Base-by-base conservation (phyloP, 2,329 filamentous ascomycete genomes). In the Epichloe amarillans region DNA sequence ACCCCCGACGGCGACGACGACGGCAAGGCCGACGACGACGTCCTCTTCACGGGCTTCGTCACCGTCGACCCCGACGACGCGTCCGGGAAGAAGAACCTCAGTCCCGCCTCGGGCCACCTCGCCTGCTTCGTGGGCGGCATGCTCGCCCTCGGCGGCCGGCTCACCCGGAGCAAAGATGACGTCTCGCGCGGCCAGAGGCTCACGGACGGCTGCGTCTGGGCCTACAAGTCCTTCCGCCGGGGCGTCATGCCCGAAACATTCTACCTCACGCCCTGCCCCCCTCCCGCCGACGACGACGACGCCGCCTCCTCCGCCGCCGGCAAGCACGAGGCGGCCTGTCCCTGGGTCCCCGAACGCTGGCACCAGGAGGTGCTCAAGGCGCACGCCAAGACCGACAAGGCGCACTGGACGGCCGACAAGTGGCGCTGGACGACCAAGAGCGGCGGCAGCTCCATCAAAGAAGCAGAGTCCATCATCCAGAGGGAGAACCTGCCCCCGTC, bases 131-230 rank as follows among this genome's bases (percentile, higher is more conserved):
- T 83, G 38, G 83, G 83, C 36, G 83, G 82, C 58, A 86, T 86
- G 83, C 79, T 83, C 52, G 82, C 74, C 8, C 69, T 86, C 58
- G 79, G 77, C 35, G 79, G 79, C 42, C 81, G 79, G 60, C 74
- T 84, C 40, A 83, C 84, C 54, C 70, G 72, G 8, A 66, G 72
- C 1, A 71, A 74, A 2, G 71, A 75, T 23, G 81, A 86, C 58
- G 66, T 86, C n/a, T 77, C 82, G 56, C 72, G 79, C 30, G 83
- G 74, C 21, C 74, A 74, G 61, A 77, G 75, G 60, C 74, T 86
- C n/a, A 74, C 82, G 0, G 79, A 84, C 51, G 82, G 82, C 11
- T 86, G 83, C 56, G 80, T 82, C 4, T 86, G 82, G 83, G 80
- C 81, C 10, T 86, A 86, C 61, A 73, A 77, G 55, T 68, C 69